phyloP scores from a whole-genome alignment of 2,329 filamentous ascomycete genomes.

The Botrytis galanthina region DNA sequence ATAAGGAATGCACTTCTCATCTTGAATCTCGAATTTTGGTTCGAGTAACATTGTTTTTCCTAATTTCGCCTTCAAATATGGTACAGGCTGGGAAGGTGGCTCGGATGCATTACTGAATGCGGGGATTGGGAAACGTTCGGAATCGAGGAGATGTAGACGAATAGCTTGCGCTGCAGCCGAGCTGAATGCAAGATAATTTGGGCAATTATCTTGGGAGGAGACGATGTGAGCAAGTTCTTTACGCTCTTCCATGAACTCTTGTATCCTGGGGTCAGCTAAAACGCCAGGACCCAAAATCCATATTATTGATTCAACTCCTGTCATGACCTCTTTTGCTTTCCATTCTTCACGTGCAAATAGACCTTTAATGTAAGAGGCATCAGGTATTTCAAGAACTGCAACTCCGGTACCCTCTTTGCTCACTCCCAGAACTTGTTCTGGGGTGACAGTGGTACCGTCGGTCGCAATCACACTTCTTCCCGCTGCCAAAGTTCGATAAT shows the following conservation, averaged over 20 bases:
- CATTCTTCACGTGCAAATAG: conserved; percentile 73
- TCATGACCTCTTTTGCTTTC: conserved; percentile 62
- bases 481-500: conserved; percentile 59
- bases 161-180: conserved; percentile 65
- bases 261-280: conserved; percentile 58
- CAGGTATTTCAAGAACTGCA: conserved; percentile 77
- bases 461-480: conserved; percentile 63
- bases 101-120: conserved; percentile 53
- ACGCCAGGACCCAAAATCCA: conserved; percentile 79
- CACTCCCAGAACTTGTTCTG: conserved; percentile 80
- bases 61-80: conserved; percentile 30
- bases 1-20: conserved; percentile 47
- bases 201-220: conserved; percentile 68
- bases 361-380: conserved; percentile 64
- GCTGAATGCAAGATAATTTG: conserved; percentile 72
- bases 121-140: conserved; percentile 69
- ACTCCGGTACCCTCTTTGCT: conserved; percentile 68
- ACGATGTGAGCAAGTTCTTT: conserved; percentile 69
- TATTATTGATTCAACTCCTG: conserved; percentile 64
- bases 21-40: conserved; percentile 40
- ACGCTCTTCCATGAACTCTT: conserved; percentile 66
- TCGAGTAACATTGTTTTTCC: conserved; percentile 33
- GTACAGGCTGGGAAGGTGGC: conserved; percentile 8
- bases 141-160: conserved; percentile 70
- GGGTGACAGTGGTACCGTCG: conserved; percentile 69